Evolutionary conservation across 1,284 basidiomycete species (phyloP).

Genomic region (Pholiota adiposa): DNA sequence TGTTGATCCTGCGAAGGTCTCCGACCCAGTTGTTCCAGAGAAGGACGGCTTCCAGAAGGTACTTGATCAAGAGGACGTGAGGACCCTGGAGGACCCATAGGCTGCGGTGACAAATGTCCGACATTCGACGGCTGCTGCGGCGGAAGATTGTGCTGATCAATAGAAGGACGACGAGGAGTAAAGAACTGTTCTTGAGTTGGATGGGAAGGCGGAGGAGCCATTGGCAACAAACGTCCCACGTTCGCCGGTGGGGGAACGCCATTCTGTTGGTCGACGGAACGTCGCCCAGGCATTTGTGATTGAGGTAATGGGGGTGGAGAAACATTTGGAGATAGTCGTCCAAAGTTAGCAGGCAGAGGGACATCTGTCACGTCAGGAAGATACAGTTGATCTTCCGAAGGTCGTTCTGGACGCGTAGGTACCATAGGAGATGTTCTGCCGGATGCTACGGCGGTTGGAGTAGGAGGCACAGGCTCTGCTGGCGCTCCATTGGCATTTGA

Average conservation of each 20-base stretch:
- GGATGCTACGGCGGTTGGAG: constrained; percentile 24
- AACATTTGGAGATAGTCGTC: constrained; percentile 26
- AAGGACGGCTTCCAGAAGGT: constrained; percentile 1
- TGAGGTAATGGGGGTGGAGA: constrained; percentile 18
- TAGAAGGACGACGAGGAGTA: constrained; percentile 17
- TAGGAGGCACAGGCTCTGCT: constrained; percentile 24
- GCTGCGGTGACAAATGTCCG: constrained; percentile 19
- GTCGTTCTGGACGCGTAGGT: constrained; percentile 38
- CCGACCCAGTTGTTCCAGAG: constrained; percentile 7
- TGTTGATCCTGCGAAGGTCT: constrained; percentile 16
- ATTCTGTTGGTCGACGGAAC: constrained; percentile 21
- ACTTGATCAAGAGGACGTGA: constrained; percentile 5
- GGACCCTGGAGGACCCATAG: constrained; percentile 1
- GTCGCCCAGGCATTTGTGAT: constrained; percentile 14
- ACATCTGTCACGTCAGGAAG: constrained; percentile 38
- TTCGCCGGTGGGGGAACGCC: constrained; percentile 5
- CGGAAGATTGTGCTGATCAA: constrained; percentile 14
- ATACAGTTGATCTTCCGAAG: constrained; percentile 43
- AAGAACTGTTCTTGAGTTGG: constrained; percentile 25
- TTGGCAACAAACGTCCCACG: constrained; percentile 19
- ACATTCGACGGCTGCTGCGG: constrained; percentile 8
- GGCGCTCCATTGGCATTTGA: constrained; percentile 28
- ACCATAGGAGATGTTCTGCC: constrained; percentile 29
- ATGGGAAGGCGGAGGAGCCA: constrained; percentile 6
- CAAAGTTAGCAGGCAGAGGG: constrained; percentile 29